These are phyloP conservation scores for Candida nemodendra DNA, from an alignment of 805 yeast species.

Conservation along the genomic window DNA sequence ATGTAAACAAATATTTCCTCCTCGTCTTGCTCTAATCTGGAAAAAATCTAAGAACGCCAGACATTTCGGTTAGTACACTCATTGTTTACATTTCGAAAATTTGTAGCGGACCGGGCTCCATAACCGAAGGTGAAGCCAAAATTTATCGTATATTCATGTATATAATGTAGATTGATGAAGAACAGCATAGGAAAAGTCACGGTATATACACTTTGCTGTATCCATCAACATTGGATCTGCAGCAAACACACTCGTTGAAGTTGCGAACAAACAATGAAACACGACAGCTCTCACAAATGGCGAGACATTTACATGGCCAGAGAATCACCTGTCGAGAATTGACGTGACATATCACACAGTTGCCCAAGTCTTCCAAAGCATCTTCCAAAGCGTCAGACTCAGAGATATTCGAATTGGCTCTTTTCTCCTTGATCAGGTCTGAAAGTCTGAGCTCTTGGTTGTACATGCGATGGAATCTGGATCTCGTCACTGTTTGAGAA, in stretches of 20 bases:
- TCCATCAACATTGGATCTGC: conserved; percentile 71
- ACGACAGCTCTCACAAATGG: conserved; percentile 84
- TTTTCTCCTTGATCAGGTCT: conserved; percentile 28
- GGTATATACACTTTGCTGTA: conserved; percentile 62
- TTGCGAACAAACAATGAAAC: conserved; percentile 68
- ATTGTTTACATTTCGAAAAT: conserved; percentile 16
- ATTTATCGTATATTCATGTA: too few species aligned
- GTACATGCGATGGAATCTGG: conserved; percentile 25
- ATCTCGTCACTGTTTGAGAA: conserved; percentile 26
- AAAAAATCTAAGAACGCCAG: conserved; percentile 20
- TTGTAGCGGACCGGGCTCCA: conserved; percentile 11
- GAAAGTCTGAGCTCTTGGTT: conserved; percentile 25
- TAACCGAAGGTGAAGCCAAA: conserved; percentile 6
- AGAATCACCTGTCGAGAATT: conserved; percentile 72
- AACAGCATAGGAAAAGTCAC: conserved; percentile 19
- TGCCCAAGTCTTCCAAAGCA: conserved; percentile 36
- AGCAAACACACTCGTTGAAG: conserved; percentile 79
- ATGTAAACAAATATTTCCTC: conserved; percentile 14
- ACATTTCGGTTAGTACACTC: conserved; percentile 16
- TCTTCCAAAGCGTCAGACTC: conserved; percentile 29
- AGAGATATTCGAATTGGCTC: conserved; percentile 3
- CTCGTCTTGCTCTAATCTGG: conserved; percentile 10
- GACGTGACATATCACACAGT: conserved; percentile 80
- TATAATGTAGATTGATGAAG: neutral
- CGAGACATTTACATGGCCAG: conserved; percentile 93